phyloP scores from a whole-genome alignment of 164 flowering plant genomes.

The Dillenia turbinata region DNA sequence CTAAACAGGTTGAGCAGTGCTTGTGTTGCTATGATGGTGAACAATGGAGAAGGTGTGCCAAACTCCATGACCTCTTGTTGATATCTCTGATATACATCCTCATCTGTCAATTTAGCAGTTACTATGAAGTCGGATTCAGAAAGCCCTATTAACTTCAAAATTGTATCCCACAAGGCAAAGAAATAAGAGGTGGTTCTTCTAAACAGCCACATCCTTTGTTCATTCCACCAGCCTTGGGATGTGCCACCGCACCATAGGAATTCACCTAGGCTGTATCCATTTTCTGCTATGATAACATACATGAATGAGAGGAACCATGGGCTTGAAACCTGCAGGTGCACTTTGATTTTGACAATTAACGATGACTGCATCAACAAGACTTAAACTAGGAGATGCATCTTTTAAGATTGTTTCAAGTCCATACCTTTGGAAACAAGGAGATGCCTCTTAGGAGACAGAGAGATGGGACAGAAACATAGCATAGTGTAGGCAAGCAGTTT shows the following conservation, averaged over 20 bases:
- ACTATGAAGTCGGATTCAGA: slow-evolving; percentile 17
- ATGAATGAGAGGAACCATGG: slow-evolving; percentile 6
- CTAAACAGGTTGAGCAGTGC: slow-evolving; percentile 19
- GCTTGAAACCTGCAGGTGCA: too few species aligned
- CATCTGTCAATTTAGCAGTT: slow-evolving; percentile 26
- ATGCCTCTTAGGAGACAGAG: slow-evolving; percentile 22
- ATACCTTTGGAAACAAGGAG: slow-evolving; percentile 26
- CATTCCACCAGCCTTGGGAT: slow-evolving; percentile 26
- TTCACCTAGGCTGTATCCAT: too few species aligned
- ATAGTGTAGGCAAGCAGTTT: slow-evolving; percentile 20
- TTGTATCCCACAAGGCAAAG: slow-evolving; percentile 15
- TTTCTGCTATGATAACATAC: neutral
- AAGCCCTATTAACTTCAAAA: slow-evolving; percentile 19
- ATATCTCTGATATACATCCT: slow-evolving; percentile 24
- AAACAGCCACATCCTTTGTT: slow-evolving; percentile 19
- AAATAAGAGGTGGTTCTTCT: slow-evolving; percentile 22
- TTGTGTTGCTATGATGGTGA: slow-evolving; percentile 20
- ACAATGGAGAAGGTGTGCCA: slow-evolving; percentile 35
- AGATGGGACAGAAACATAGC: slow-evolving; percentile 19
- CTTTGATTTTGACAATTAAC: too few species aligned
- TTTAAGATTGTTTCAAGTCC: too few species aligned
- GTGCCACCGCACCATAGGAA: too few species aligned
- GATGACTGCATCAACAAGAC: too few species aligned
- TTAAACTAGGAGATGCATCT: too few species aligned
- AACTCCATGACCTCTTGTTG: slow-evolving; percentile 33